Conservation (phyloP, 352 stramenopile species). For the Pilasporangium apinafurcum region DNA sequence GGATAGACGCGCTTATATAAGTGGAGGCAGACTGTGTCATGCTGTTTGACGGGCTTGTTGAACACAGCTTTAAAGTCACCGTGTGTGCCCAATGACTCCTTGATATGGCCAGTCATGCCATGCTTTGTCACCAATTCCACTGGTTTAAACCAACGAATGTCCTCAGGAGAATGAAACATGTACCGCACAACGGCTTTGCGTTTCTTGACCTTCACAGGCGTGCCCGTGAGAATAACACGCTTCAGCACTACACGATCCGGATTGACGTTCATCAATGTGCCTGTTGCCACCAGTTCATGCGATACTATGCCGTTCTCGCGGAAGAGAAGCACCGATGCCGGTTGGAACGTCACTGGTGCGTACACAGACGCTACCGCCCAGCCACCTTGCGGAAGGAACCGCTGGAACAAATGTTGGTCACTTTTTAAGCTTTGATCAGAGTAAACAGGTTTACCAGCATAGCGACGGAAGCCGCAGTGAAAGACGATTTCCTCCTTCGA, state of each 20-base stretch:
- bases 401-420: slow-evolving; percentile 98
- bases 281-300: slow-evolving; percentile 89
- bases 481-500: slow-evolving; percentile 96
- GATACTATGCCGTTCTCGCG: slow-evolving; percentile 34
- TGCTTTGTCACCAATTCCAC: slow-evolving; percentile 97
- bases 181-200: slow-evolving; percentile 97
- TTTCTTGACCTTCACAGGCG: slow-evolving; percentile 98
- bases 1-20: slow-evolving; percentile 99
- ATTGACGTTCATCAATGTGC: slow-evolving; percentile 94
- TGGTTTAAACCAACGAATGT: slow-evolving; percentile 98
- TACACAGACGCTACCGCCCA: slow-evolving; percentile 91
- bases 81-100: slow-evolving; percentile 97
- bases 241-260: slow-evolving; percentile 98
- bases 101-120: slow-evolving; percentile 97
- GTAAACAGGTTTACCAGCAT: slow-evolving; percentile 92
- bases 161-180: slow-evolving; percentile 99
- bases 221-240: slow-evolving; percentile 97
- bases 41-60: slow-evolving; percentile 98
- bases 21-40: slow-evolving; percentile 98
- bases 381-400: slow-evolving; percentile 90
- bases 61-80: slow-evolving; percentile 99
- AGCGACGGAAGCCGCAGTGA: slow-evolving; percentile 95
- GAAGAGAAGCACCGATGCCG: slow-evolving; percentile 95
- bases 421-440: slow-evolving; percentile 97
- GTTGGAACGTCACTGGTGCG: slow-evolving; percentile 95